These are phyloP conservation scores for Annulohypoxylon maeteangense DNA, from an alignment of 495 filamentous ascomycete species.

Conservation along the genomic window DNA sequence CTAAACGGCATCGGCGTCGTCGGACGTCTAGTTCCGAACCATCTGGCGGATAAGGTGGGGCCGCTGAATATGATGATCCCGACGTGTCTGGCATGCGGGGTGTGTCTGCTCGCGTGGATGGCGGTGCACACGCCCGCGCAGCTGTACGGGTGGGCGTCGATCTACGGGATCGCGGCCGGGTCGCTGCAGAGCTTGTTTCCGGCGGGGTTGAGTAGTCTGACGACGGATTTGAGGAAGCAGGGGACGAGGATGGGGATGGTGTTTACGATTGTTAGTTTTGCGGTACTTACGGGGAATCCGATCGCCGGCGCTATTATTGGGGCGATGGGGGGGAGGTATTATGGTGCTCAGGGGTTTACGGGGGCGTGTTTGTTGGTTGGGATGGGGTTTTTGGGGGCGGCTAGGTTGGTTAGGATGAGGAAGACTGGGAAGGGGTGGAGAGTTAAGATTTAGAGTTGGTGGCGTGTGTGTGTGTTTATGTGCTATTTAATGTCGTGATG, in stretches of 20 bases:
- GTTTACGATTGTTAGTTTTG: constrained; percentile 78
- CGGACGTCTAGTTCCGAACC: constrained; percentile 72
- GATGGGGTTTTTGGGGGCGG: constrained; percentile 54
- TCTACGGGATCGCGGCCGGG: constrained; percentile 74
- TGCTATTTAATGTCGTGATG: too few species aligned
- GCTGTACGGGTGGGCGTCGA: constrained; percentile 68
- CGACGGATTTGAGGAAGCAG: constrained; percentile 71
- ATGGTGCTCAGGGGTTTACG: constrained; percentile 71
- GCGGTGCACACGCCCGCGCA: constrained; percentile 60
- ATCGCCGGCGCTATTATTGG: constrained; percentile 76
- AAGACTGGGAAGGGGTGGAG: constrained; percentile 42
- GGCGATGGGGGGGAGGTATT: constrained; percentile 64
- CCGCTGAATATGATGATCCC: constrained; percentile 71
- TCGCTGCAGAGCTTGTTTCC: constrained; percentile 76
- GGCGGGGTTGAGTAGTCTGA: constrained; percentile 69
- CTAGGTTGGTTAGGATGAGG: constrained; percentile 50
- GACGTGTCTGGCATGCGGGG: constrained; percentile 59
- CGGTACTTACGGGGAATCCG: constrained; percentile 77
- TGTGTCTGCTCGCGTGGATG: constrained; percentile 71
- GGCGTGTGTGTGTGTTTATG: too few species aligned
- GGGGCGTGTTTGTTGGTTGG: constrained; percentile 61
- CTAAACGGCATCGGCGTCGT: constrained; percentile 76
- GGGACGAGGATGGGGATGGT: constrained; percentile 84
- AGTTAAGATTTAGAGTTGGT: constrained; percentile 38
- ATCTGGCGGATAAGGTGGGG: constrained; percentile 68